Base-by-base conservation (phyloP, 2,329 filamentous ascomycete species). In the Fusarium nanum region DNA sequence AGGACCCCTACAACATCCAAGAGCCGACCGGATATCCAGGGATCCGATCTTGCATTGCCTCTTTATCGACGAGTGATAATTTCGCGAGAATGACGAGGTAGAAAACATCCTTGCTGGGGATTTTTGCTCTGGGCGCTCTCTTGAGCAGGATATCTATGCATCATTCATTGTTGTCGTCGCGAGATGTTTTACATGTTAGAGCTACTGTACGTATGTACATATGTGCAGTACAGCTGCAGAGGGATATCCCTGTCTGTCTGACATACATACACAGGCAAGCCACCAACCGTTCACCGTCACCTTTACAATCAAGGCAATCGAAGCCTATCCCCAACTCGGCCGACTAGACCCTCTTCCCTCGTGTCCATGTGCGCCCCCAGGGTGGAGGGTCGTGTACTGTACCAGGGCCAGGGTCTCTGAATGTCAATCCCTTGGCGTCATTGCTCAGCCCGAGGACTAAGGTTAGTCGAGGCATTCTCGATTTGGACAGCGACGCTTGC, bases 301-400 rank as follows among this genome's bases (percentile, higher is more conserved):
- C 64, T 71, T 40, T 59, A 66, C 56, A 60, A 74, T 68, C 72
- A 73, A 73, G 72, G 63, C 56, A 74, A 72, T 72, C 58, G 44
- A 72, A 37, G 68, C 40, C 70, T 73, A 70, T 68, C 40, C 70
- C 68, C 50, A 71, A 74, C 70, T 68, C 58, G 65, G 70, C 54
- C 62, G 27, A 56, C 50, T 37, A 49, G 71, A 56, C 59, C 67
- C 71, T 68, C 60, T 54, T 59, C 60, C 49, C 47, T 63, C 63
- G 42, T 68, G 62, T 54, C 60, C 61, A 70, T 72, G 68, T 70
- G 70, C 67, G 48, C 61, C 32, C 27, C 59, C 45, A 59, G 48
- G 59, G 54, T 74, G 72, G 67, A 49, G 18, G 25, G 25, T 28
- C 25, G 44, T 47, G 25, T 27, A 47, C 44, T 37, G 44, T 27